phyloP scores from a whole-genome alignment of 208 protist species.

The Spongospora subterranea region DNA sequence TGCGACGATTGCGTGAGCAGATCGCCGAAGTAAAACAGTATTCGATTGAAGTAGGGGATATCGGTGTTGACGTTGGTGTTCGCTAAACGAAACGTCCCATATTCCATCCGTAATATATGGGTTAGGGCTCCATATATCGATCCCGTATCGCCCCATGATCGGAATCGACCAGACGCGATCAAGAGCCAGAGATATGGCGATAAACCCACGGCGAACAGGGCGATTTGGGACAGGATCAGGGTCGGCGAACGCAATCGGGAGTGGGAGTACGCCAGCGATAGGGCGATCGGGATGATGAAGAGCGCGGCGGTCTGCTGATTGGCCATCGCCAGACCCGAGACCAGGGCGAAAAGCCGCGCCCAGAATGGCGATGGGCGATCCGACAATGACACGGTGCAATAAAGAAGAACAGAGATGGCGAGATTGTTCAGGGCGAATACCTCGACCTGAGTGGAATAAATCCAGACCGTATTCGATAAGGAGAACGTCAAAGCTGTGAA shows the following conservation, averaged over 20 bases:
- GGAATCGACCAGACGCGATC: not conserved
- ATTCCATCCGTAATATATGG: not conserved
- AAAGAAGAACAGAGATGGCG: not conserved
- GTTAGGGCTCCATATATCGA: not conserved
- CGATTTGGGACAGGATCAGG: not conserved
- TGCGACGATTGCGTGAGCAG: not conserved
- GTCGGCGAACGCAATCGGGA: not conserved
- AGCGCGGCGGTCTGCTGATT: not conserved
- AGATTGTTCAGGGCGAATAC: constrained; percentile 48
- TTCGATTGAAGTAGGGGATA: not conserved
- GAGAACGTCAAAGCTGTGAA: not conserved
- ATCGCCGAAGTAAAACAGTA: not conserved
- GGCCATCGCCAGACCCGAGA: not conserved
- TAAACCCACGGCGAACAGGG: not conserved
- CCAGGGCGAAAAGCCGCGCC: not conserved
- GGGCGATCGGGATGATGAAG: not conserved
- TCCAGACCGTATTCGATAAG: not conserved
- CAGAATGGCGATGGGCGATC: not conserved
- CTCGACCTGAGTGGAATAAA: constrained; percentile 13
- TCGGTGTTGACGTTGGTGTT: not conserved
- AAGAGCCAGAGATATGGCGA: not conserved
- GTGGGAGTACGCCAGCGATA: not conserved
- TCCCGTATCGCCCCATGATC: constrained; percentile 27
- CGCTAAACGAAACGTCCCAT: constrained; percentile 43
- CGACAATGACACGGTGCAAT: not conserved